These are phyloP conservation scores for Nymphaea thermarum DNA, from an alignment of 164 flowering plant species.

Conservation along the genomic window DNA sequence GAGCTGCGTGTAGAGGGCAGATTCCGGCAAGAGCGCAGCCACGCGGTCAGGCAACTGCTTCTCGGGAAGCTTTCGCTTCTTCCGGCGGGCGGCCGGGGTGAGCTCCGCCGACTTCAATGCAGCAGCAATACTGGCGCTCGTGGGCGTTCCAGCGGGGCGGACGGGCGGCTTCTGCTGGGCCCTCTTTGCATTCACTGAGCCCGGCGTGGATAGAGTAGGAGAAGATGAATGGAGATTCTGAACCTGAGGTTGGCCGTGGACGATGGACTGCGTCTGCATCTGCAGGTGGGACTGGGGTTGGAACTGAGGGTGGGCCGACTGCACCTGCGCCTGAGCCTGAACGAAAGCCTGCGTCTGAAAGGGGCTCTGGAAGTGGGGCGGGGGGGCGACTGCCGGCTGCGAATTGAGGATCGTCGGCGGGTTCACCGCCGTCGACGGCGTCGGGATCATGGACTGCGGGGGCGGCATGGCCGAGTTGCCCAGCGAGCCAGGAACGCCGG, in stretches of 20 bases:
- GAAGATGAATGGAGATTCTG: slow-evolving; percentile 24
- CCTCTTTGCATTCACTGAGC: slow-evolving; percentile 36
- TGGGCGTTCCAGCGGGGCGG: slow-evolving; percentile 38
- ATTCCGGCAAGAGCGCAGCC: slow-evolving; percentile 70
- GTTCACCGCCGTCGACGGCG: not conserved
- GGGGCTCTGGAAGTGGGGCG: slow-evolving; percentile 31
- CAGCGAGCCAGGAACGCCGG: slow-evolving; percentile 18
- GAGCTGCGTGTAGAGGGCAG: slow-evolving; percentile 64
- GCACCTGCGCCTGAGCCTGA: slow-evolving; percentile 7
- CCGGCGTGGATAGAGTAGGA: slow-evolving; percentile 37
- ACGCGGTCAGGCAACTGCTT: slow-evolving; percentile 58
- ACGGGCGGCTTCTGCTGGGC: slow-evolving; percentile 58
- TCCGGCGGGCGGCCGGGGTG: slow-evolving; percentile 67
- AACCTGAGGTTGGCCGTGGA: slow-evolving; percentile 20
- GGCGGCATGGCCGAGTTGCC: slow-evolving; percentile 27
- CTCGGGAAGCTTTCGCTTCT: slow-evolving; percentile 60
- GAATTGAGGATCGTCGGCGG: slow-evolving; percentile 1
- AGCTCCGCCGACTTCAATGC: slow-evolving; percentile 71
- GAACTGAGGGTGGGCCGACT: slow-evolving; percentile 14
- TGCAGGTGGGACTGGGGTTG: slow-evolving; percentile 10
- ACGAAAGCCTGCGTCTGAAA: slow-evolving; percentile 23
- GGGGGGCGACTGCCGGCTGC: slow-evolving; percentile 19
- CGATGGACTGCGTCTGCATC: slow-evolving; percentile 18
- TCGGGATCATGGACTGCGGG: slow-evolving; percentile 19
- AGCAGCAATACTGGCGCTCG: slow-evolving; percentile 23